Percentiles rank a stretch among this genome's conserved stretches.
Conservation (phyloP, 2,329 filamentous ascomycete species). For the Pseudogymnoascus sp. region DNA sequence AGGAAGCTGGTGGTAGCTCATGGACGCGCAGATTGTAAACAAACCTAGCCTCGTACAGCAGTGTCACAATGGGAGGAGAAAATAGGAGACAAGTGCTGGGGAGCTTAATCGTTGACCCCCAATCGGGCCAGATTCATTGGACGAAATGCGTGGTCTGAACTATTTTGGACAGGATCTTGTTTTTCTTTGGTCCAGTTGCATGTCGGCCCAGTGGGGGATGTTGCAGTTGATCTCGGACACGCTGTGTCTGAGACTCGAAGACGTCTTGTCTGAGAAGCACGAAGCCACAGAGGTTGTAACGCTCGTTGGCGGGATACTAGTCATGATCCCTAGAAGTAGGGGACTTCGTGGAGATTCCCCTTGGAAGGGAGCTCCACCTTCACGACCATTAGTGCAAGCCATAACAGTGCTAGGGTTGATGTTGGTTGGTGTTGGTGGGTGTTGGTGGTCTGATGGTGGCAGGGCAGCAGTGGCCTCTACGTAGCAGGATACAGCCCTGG, state of each 20-base stretch:
- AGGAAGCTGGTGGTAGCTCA: background rate
- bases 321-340: background rate
- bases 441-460: background rate
- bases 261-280: background rate
- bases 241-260: background rate
- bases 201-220: background rate
- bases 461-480: background rate
- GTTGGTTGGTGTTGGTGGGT: background rate
- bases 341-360: background rate
- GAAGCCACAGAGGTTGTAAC: background rate
- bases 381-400: background rate
- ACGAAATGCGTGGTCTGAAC: background rate
- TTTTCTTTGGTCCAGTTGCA: background rate
- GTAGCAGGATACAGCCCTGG: background rate
- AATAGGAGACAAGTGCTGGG: background rate
- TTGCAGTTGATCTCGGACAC: background rate
- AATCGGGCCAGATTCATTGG: background rate
- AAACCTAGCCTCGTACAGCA: background rate
- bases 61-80: background rate
- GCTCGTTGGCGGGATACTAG: background rate
- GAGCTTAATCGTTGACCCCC: background rate
- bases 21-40: background rate
- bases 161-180: background rate
- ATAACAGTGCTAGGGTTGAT: background rate
- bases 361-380: background rate